Percentiles rank a stretch among this genome's conserved stretches.
phyloP scores from a whole-genome alignment of 192 early-diverging fungal genomes.

The Rhizophagus clarus region DNA sequence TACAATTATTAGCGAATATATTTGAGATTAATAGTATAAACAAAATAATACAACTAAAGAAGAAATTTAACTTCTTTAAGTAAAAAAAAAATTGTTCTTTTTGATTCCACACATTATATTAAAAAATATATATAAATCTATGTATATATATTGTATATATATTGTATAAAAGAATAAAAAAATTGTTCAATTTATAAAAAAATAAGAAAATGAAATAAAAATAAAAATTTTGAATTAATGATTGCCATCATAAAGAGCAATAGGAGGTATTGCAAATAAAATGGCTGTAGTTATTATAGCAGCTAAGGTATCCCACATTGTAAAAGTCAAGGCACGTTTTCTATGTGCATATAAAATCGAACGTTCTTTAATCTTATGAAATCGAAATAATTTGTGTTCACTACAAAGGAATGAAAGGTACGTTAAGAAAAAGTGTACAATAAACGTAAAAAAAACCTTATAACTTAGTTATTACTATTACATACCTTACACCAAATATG shows the following conservation, averaged over 20 bases:
- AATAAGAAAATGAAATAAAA: neutral
- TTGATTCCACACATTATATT: too few species aligned
- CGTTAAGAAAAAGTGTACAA: too few species aligned
- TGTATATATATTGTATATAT: too few species aligned
- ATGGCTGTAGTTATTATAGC: slow-evolving; percentile 11
- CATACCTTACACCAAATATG: slow-evolving; percentile 38
- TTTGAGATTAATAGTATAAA: too few species aligned
- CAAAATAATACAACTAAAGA: too few species aligned
- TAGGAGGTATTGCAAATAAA: slow-evolving; percentile 25
- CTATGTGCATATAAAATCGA: slow-evolving; percentile 13
- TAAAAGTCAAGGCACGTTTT: slow-evolving; percentile 6
- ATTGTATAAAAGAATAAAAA: too few species aligned
- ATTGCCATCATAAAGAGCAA: neutral
- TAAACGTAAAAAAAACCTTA: too few species aligned
- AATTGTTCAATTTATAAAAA: neutral
- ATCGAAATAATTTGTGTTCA: slow-evolving; percentile 26
- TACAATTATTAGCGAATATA: too few species aligned
- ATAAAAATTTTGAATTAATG: neutral
- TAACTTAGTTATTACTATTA: neutral
- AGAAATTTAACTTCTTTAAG: too few species aligned
- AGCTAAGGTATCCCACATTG: slow-evolving; percentile 26
- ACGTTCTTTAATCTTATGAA: slow-evolving; percentile 24
- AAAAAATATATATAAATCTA: too few species aligned
- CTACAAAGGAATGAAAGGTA: neutral
- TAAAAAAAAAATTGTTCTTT: too few species aligned